These are phyloP conservation scores for Amanita rimosa DNA, from an alignment of 768 basidiomycete species.

Conservation along the genomic window DNA sequence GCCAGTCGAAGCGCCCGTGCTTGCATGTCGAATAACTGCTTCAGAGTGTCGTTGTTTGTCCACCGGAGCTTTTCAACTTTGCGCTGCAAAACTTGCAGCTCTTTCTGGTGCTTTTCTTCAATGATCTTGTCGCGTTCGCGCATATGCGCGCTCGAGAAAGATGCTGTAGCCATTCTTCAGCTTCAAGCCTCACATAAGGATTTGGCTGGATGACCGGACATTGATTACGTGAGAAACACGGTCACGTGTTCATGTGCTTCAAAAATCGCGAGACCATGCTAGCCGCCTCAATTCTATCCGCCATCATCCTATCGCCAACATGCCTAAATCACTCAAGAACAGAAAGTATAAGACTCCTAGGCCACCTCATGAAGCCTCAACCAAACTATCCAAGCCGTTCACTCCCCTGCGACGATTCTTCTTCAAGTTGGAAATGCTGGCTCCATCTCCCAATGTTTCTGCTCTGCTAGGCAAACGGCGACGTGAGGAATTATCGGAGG, in stretches of 20 bases:
- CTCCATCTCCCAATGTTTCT: slow-evolving; percentile 8
- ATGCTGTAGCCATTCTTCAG: slow-evolving; percentile 7
- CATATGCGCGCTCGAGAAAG: slow-evolving; percentile 21
- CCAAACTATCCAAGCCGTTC: slow-evolving; percentile 11
- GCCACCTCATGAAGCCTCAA: background rate
- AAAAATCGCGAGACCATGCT: background rate
- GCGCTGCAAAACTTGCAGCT: slow-evolving; percentile 18
- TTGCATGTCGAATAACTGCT: slow-evolving; percentile 25
- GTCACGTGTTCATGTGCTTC: background rate
- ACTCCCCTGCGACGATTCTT: slow-evolving; percentile 30
- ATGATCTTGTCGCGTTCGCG: slow-evolving; percentile 26
- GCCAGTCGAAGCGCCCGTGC: slow-evolving; percentile 28
- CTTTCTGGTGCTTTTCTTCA: slow-evolving; percentile 21
- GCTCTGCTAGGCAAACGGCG: slow-evolving; percentile 17
- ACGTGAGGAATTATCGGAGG: slow-evolving; percentile 10
- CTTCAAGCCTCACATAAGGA: too few relatives aligned
- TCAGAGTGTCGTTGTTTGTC: slow-evolving; percentile 23
- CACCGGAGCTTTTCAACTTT: slow-evolving; percentile 21
- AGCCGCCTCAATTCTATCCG: slow-evolving; percentile 15
- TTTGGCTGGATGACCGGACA: background rate
- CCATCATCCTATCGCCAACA: background rate
- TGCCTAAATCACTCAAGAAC: slow-evolving; percentile 4
- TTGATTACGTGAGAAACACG: slow-evolving; percentile 4
- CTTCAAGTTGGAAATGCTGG: slow-evolving; percentile 26
- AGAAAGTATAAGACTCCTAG: background rate